phyloP scores from a whole-genome alignment of 169 alveolate genomes.

The Plasmodium blacklocki region DNA sequence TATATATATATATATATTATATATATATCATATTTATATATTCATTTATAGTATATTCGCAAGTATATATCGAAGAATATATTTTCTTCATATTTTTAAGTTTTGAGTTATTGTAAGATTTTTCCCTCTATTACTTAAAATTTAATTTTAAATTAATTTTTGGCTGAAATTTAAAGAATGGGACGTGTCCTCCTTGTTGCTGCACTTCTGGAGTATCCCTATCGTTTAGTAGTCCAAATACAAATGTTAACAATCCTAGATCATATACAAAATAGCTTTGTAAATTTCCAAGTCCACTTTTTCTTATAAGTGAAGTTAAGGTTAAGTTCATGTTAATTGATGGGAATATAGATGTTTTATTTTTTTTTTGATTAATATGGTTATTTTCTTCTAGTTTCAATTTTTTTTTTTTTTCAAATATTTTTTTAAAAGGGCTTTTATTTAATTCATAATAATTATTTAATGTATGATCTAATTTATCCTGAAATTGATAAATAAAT shows the following conservation, averaged over 20 bases:
- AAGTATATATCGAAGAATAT: not conserved
- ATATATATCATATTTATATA: too few relatives aligned
- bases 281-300: constrained; percentile 82
- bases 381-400: not conserved
- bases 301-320: constrained; percentile 79
- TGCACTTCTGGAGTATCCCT: constrained; percentile 80
- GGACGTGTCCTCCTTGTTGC: constrained; percentile 78
- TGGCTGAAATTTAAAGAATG: constrained; percentile 83
- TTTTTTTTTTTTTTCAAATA: constrained; percentile 42
- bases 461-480: constrained; percentile 24
- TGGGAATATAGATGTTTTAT: constrained; percentile 24
- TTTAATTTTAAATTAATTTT: constrained; percentile 79
- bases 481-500: constrained; percentile 27
- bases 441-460: constrained; percentile 27
- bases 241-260: constrained; percentile 77
- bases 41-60: too few relatives aligned
- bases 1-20: too few relatives aligned
- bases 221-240: constrained; percentile 80
- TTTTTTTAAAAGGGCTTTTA: constrained; percentile 53
- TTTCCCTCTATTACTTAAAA: constrained; percentile 18
- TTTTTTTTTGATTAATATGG: not conserved
- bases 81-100: not conserved
- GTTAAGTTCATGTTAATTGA: constrained; percentile 55
- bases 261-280: constrained; percentile 81
- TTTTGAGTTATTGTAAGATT: not conserved